Conservation (phyloP, 2,329 filamentous ascomycete genomes). For the Pleoardoris graminearum region DNA sequence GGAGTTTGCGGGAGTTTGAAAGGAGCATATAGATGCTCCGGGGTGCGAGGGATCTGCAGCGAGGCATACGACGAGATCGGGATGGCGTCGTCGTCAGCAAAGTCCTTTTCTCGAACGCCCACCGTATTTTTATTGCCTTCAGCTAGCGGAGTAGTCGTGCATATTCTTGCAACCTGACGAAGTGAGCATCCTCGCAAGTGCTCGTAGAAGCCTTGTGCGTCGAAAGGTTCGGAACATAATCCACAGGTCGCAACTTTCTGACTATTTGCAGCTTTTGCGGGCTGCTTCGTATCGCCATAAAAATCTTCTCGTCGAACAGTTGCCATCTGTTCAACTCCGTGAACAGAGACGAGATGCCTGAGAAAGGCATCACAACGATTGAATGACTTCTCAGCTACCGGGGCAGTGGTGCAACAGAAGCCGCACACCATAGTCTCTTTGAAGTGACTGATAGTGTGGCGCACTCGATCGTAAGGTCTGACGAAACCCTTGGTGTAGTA, state of each 20-base stretch:
- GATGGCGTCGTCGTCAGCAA: not conserved
- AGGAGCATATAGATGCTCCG: not conserved
- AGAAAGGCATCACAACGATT: conserved; percentile 91
- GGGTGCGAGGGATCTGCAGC: not conserved
- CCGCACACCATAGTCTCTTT: conserved; percentile 94
- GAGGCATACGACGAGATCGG: not conserved
- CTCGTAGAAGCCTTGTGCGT: conserved; percentile 91
- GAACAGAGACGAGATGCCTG: conserved; percentile 79
- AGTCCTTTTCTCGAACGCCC: not conserved
- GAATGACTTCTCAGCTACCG: conserved; percentile 82
- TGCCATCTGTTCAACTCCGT: conserved; percentile 83
- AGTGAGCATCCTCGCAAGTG: conserved; percentile 73
- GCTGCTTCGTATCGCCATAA: conserved; percentile 57
- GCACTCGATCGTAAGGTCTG: conserved; percentile 87
- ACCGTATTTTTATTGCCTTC: not conserved
- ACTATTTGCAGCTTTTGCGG: conserved; percentile 54
- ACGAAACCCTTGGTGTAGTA: conserved; percentile 88
- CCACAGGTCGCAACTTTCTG: conserved; percentile 78
- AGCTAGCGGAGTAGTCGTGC: not conserved
- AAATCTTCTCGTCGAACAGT: conserved; percentile 80
- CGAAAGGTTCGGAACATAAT: conserved; percentile 84
- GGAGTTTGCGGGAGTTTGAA: not conserved
- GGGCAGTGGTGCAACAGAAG: conserved; percentile 81
- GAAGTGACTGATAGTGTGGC: conserved; percentile 87
- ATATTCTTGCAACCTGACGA: conserved; percentile 49